Conservation (phyloP, 495 filamentous ascomycete genomes). For the Aspergillus coremiiformis region DNA sequence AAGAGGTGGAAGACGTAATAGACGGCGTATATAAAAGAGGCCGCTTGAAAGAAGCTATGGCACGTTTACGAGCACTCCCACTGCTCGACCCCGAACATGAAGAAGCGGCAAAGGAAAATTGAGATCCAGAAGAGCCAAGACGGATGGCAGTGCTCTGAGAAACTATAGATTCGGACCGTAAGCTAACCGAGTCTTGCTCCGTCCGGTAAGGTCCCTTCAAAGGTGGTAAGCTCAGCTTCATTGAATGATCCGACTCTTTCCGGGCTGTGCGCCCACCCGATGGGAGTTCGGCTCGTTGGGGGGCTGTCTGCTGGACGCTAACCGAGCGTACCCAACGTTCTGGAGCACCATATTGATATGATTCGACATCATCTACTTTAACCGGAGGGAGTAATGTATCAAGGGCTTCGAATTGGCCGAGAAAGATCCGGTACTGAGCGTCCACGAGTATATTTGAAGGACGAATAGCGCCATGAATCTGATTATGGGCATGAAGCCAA, state of each 20-base stretch:
- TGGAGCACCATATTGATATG: slow-evolving; percentile 82
- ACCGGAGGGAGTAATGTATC: slow-evolving; percentile 46
- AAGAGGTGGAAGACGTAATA: slow-evolving; percentile 29
- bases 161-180: slow-evolving; percentile 28
- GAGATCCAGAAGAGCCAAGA: slow-evolving; percentile 28
- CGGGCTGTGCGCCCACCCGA: slow-evolving; percentile 44
- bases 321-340: slow-evolving; percentile 57
- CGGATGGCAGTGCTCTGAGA: slow-evolving; percentile 38
- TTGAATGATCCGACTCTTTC: slow-evolving; percentile 18
- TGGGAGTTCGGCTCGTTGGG: slow-evolving; percentile 26
- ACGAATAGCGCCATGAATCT: slow-evolving; percentile 71
- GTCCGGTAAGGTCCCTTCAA: slow-evolving; percentile 18
- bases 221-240: slow-evolving; percentile 15
- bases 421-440: slow-evolving; percentile 59
- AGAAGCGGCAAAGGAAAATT: slow-evolving; percentile 31
- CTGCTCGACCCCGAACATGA: slow-evolving; percentile 31
- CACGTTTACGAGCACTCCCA: slow-evolving; percentile 19
- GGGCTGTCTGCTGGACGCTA: slow-evolving; percentile 26
- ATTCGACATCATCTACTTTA: slow-evolving; percentile 62
- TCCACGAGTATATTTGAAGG: slow-evolving; percentile 79
- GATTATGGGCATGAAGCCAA: slow-evolving; percentile 65
- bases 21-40: slow-evolving; percentile 32
- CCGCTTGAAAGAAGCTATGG: slow-evolving; percentile 20
- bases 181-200: slow-evolving; percentile 14
- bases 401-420: slow-evolving; percentile 64